Evolutionary conservation across 164 flowering plant genomes (phyloP).

Genomic region (Tetracentron sinense): DNA sequence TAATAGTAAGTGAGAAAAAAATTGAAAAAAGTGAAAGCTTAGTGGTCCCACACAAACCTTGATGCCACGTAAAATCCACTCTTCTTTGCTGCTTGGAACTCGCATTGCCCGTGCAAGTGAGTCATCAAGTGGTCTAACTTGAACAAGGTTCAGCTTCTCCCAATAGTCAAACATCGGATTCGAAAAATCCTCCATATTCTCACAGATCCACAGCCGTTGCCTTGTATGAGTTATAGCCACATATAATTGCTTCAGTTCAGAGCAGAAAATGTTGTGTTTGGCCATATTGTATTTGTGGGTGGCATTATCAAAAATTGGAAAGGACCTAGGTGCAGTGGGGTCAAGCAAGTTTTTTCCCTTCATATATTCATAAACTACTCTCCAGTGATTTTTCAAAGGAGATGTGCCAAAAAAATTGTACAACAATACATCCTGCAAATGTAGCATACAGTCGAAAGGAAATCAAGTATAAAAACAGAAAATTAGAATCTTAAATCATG

Average conservation of each 20-base stretch:
- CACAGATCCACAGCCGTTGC: background rate
- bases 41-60: conserved; percentile 10
- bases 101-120: conserved; percentile 12
- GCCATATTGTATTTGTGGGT: background rate
- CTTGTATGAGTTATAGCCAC: background rate
- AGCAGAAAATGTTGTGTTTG: background rate
- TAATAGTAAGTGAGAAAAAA: background rate
- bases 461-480: too few relatives aligned
- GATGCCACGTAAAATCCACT: conserved; percentile 14
- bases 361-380: background rate
- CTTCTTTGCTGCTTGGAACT: conserved; percentile 9
- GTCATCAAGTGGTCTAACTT: conserved; percentile 3
- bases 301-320: background rate
- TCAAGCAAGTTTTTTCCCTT: background rate
- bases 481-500: too few relatives aligned
- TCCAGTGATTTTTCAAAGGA: background rate
- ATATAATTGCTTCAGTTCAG: background rate
- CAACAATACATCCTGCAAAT: background rate
- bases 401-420: background rate
- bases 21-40: background rate
- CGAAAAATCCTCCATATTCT: background rate
- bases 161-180: background rate
- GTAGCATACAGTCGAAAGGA: too few relatives aligned
- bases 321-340: background rate
- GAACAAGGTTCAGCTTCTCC: background rate